phyloP scores from a whole-genome alignment of 345 rosid species.

The Rhodamnia rubescens region DNA sequence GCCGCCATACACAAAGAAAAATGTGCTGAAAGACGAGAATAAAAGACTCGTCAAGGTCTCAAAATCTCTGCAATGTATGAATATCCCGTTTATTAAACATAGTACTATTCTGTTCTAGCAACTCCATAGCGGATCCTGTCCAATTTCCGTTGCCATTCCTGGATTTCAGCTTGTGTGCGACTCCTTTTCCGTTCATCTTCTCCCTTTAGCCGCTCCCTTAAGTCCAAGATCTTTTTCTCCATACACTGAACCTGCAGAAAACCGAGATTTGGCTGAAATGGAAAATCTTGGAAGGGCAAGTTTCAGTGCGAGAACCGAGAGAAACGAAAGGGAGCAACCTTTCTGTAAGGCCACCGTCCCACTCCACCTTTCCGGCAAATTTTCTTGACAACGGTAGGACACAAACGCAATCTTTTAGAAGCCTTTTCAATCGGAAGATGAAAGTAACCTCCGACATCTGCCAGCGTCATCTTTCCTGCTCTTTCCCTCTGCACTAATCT shows the following conservation, averaged over 20 bases:
- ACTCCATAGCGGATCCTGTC: slow-evolving; percentile 6
- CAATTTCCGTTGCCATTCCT: slow-evolving; percentile 12
- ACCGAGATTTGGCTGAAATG: not conserved
- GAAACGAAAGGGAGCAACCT: slow-evolving; percentile 18
- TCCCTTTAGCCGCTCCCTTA: not conserved
- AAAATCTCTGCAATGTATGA: not conserved
- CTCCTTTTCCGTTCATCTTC: slow-evolving; percentile 10
- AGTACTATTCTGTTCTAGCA: rapidly evolving
- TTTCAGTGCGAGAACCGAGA: not conserved
- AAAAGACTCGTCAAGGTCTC: not conserved
- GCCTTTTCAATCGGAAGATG: slow-evolving; percentile 49
- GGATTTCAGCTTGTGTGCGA: slow-evolving; percentile 12
- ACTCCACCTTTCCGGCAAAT: slow-evolving; percentile 26
- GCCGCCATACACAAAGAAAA: not conserved
- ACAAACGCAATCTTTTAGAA: slow-evolving; percentile 25
- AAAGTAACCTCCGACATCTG: slow-evolving; percentile 23
- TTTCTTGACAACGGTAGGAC: slow-evolving; percentile 54
- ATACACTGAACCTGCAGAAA: slow-evolving; percentile 25
- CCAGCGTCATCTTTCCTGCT: slow-evolving; percentile 22
- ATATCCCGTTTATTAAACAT: not conserved
- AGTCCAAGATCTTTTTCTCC: slow-evolving; percentile 10
- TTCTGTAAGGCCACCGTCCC: slow-evolving; percentile 51
- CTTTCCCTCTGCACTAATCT: slow-evolving; percentile 48
- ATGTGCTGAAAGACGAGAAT: not conserved
- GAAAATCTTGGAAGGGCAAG: not conserved